Evolutionary conservation across 495 filamentous ascomycete genomes (phyloP).

Genomic region (Hypoxylon intermedium): DNA sequence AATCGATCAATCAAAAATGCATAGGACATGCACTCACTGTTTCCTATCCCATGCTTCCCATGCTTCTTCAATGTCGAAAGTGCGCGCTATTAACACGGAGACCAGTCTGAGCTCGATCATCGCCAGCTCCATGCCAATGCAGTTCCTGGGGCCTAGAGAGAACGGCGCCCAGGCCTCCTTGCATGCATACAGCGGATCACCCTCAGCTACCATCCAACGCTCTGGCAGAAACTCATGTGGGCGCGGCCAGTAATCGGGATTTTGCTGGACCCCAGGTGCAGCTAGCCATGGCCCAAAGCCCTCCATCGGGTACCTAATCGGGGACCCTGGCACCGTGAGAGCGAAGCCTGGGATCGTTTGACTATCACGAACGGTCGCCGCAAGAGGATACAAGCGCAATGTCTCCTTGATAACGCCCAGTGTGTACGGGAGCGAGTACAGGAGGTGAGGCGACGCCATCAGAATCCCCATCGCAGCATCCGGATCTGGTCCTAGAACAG

Average conservation of each 20-base stretch:
- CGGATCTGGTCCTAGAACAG: conserved; percentile 40
- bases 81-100: conserved; percentile 53
- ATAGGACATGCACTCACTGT: conserved; percentile 20
- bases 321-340: conserved; percentile 36
- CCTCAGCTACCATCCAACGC: conserved; percentile 46
- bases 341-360: conserved; percentile 40
- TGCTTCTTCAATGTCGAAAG: conserved; percentile 54
- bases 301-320: conserved; percentile 34
- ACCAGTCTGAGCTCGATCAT: conserved; percentile 56
- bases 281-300: conserved; percentile 48
- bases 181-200: conserved; percentile 44
- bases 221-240: conserved; percentile 55
- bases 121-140: conserved; percentile 62
- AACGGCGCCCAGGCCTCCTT: conserved; percentile 62
- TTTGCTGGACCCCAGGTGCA: conserved; percentile 40
- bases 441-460: conserved; percentile 34
- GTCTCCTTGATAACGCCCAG: conserved; percentile 55
- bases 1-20: neutral
- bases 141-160: conserved; percentile 58
- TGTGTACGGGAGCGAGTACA: conserved; percentile 54
- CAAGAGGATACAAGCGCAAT: conserved; percentile 52
- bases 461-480: conserved; percentile 28
- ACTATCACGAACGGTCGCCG: conserved; percentile 40
- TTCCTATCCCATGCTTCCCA: conserved; percentile 54
- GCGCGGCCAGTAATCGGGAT: conserved; percentile 46